phyloP scores from a whole-genome alignment of 345 rosid genomes.

The Corchorus olitorius region DNA sequence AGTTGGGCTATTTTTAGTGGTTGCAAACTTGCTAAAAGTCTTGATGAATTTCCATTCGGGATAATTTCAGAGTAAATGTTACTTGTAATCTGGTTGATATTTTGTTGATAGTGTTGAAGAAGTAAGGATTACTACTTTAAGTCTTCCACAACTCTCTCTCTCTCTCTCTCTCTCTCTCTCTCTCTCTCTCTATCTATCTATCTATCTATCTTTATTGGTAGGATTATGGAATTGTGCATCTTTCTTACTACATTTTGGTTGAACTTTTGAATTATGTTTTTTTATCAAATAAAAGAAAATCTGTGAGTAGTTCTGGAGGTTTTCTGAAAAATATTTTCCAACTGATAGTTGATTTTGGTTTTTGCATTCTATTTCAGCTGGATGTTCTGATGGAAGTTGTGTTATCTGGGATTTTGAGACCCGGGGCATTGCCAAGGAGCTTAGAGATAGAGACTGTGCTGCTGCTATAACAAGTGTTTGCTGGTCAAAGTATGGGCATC shows the following conservation, averaged over 20 bases:
- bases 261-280: background rate
- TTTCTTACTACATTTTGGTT: background rate
- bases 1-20: background rate
- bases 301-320: background rate
- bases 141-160: background rate
- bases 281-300: background rate
- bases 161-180: no score
- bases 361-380: slow-evolving; percentile 56
- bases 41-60: background rate
- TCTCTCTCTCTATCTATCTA: background rate
- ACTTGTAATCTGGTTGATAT: background rate
- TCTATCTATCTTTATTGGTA: background rate
- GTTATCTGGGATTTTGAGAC: slow-evolving; percentile 99
- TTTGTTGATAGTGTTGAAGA: background rate
- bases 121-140: background rate
- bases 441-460: slow-evolving; percentile 67
- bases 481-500: slow-evolving; percentile 95
- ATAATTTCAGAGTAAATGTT: slow-evolving; percentile 6
- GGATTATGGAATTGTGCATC: background rate
- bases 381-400: slow-evolving; percentile 93
- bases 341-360: slow-evolving; percentile 14
- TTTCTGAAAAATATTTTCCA: slow-evolving; percentile 12
- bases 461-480: slow-evolving; percentile 92
- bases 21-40: background rate
- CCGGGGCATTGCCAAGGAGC: slow-evolving; percentile 89